Evolutionary conservation across 257 asterid species (phyloP).

Genomic region (Schizonepeta tenuifolia): DNA sequence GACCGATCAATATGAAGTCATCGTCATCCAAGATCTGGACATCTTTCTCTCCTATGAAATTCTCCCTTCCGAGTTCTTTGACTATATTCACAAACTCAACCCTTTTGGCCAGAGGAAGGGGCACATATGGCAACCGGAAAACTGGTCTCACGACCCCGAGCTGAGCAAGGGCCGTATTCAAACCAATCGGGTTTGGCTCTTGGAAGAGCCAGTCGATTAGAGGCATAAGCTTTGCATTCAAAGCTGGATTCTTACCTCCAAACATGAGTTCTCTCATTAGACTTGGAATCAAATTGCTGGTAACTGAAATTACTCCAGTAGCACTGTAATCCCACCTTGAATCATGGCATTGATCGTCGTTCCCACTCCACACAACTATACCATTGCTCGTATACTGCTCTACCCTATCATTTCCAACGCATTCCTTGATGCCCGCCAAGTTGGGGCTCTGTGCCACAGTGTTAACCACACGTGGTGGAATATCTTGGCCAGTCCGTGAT

Average conservation of each 20-base stretch:
- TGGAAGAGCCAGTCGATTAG: slow-evolving; percentile 74
- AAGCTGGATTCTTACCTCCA: slow-evolving; percentile 61
- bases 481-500: slow-evolving; percentile 91
- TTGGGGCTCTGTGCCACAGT: slow-evolving; percentile 55
- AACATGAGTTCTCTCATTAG: slow-evolving; percentile 83
- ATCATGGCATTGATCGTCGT: slow-evolving; percentile 88
- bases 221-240: slow-evolving; percentile 67
- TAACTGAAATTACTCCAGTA: slow-evolving; percentile 79
- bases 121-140: slow-evolving; percentile 87
- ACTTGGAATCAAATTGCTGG: slow-evolving; percentile 90
- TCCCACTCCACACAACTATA: slow-evolving; percentile 89
- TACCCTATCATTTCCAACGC: slow-evolving; percentile 75
- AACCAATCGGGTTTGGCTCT: slow-evolving; percentile 85
- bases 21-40: slow-evolving; percentile 71
- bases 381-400: slow-evolving; percentile 65
- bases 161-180: slow-evolving; percentile 95
- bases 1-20: slow-evolving; percentile 71
- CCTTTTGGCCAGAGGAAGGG: slow-evolving; percentile 74
- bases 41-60: slow-evolving; percentile 78
- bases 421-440: slow-evolving; percentile 89
- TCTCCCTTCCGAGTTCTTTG: slow-evolving; percentile 71
- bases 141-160: slow-evolving; percentile 89
- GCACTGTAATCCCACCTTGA: slow-evolving; percentile 89
- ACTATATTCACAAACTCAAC: slow-evolving; percentile 81
- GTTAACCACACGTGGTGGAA: slow-evolving; percentile 65